These are phyloP conservation scores for Stagonosporopsis vannaccii DNA, from an alignment of 2,329 filamentous ascomycete genomes.

Conservation along the genomic window DNA sequence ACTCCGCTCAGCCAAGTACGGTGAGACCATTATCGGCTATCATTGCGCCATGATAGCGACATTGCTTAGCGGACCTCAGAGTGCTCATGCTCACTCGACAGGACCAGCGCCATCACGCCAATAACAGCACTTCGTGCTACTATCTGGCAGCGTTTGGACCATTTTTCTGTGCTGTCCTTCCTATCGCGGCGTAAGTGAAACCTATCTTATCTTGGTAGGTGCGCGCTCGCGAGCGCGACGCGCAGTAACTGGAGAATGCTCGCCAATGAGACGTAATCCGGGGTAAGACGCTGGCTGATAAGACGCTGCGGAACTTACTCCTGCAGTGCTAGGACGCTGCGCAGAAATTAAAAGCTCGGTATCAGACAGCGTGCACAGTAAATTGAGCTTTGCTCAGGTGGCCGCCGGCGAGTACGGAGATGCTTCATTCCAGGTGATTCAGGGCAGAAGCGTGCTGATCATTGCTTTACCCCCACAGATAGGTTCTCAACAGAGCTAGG, in stretches of 20 bases:
- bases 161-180: conserved; percentile 33
- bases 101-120: conserved; percentile 29
- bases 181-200: conserved; percentile 44
- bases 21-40: conserved; percentile 46
- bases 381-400: conserved; percentile 1
- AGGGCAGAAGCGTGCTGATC: conserved; percentile 4
- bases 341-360: background rate
- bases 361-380: background rate
- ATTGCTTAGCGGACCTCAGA: conserved; percentile 32
- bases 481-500: background rate
- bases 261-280: conserved; percentile 20
- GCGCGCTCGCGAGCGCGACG: conserved; percentile 30
- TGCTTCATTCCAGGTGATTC: conserved; percentile 6
- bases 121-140: conserved; percentile 32
- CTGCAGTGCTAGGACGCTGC: conserved; percentile 4
- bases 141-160: conserved; percentile 22
- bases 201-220: conserved; percentile 41
- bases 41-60: conserved; percentile 49
- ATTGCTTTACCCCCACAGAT: conserved; percentile 10
- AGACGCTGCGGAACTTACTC: conserved; percentile 13
- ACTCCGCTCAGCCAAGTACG: conserved; percentile 12
- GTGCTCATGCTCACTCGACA: conserved; percentile 27
- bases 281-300: conserved; percentile 28
- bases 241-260: conserved; percentile 31
- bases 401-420: conserved; percentile 17